Conservation (phyloP, 106 monocot species). For the Amphibolis antarctica region DNA sequence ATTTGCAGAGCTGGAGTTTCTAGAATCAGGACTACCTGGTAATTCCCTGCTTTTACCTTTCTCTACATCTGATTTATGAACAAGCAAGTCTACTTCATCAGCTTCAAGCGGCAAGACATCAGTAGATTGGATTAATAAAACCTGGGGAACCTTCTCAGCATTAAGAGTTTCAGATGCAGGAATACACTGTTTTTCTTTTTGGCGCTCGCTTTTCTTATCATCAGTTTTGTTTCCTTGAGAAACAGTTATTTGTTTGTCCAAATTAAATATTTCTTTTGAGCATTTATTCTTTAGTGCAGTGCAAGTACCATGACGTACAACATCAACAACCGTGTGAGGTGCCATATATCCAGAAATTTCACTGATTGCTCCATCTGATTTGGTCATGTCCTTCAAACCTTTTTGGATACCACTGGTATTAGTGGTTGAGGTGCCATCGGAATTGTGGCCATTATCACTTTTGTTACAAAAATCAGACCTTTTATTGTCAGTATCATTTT, state of each 20-base stretch:
- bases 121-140: constrained; percentile 15
- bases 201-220: neutral
- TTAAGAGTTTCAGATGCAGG: constrained; percentile 10
- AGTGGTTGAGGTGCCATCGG: constrained; percentile 16
- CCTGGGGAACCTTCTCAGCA: constrained; percentile 13
- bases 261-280: constrained; percentile 2
- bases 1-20: constrained; percentile 38
- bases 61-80: constrained; percentile 3
- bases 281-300: neutral
- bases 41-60: constrained; percentile 17
- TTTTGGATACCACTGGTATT: constrained; percentile 13
- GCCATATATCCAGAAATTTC: constrained; percentile 17
- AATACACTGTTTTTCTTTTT: constrained; percentile 12
- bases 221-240: constrained; percentile 17
- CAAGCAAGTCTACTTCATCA: neutral
- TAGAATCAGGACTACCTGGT: constrained; percentile 30
- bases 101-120: constrained; percentile 14
- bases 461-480: constrained; percentile 17
- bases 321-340: neutral
- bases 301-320: neutral
- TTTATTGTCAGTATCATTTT: constrained; percentile 14
- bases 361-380: constrained; percentile 13
- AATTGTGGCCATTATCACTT: neutral
- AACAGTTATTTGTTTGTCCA: constrained; percentile 11
- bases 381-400: neutral